Evolutionary conservation across 179 eudicot genomes (phyloP).

Genomic region (Gypsophila paniculata): DNA sequence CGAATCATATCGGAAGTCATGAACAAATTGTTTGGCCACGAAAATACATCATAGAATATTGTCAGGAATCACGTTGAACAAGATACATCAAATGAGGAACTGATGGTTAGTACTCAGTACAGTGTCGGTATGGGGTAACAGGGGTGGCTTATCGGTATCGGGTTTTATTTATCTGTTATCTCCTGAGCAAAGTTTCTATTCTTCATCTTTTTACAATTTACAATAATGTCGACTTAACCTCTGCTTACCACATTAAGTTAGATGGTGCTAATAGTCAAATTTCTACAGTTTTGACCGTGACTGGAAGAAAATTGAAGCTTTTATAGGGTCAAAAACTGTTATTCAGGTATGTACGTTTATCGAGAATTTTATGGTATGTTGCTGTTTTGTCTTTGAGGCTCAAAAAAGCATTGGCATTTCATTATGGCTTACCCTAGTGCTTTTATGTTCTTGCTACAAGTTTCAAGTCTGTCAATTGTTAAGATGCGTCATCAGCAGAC

Average conservation of each 20-base stretch:
- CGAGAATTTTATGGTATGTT: background rate
- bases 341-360: slow-evolving; percentile 58
- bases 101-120: background rate
- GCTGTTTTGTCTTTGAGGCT: background rate
- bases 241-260: slow-evolving; percentile 1
- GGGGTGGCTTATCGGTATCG: background rate
- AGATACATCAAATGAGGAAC: background rate
- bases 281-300: slow-evolving; percentile 85
- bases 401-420: background rate
- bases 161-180: background rate
- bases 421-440: background rate
- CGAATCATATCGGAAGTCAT: background rate
- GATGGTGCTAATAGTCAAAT: slow-evolving; percentile 15
- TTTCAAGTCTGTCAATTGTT: background rate
- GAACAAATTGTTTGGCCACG: background rate
- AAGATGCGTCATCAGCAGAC: slow-evolving; percentile 5
- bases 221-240: background rate
- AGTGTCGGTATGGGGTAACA: background rate
- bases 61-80: background rate
- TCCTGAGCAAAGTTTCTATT: background rate
- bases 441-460: background rate
- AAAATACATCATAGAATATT: background rate
- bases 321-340: slow-evolving; percentile 87
- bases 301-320: slow-evolving; percentile 97
- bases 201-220: background rate